phyloP scores from a whole-genome alignment of 1,284 basidiomycete genomes.

The Boletus sp. region DNA sequence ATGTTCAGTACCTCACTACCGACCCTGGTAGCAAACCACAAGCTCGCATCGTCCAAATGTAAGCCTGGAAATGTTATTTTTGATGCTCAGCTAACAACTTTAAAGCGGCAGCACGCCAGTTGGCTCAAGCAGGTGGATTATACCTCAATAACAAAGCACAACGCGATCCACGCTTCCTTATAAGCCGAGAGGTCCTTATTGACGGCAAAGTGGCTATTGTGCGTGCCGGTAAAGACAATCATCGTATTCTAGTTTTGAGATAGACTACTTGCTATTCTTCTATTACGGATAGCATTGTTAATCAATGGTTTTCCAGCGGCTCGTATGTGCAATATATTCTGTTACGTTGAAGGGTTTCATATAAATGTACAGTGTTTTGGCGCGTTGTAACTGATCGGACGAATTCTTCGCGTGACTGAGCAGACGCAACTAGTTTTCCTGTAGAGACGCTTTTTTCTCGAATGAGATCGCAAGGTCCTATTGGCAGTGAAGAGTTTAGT shows the following conservation, averaged over 20 bases:
- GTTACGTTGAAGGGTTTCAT: slow-evolving; percentile 7
- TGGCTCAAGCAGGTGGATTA: slow-evolving; percentile 39
- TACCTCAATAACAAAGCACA: slow-evolving; percentile 50
- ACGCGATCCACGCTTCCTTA: slow-evolving; percentile 39
- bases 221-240: slow-evolving; percentile 72
- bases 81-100: slow-evolving; percentile 9
- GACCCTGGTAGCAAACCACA: slow-evolving; percentile 28
- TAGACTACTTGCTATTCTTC: slow-evolving; percentile 5
- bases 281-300: neutral
- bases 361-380: neutral
- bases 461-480: slow-evolving; percentile 27
- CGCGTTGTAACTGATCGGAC: neutral
- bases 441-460: neutral
- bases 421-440: neutral
- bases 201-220: slow-evolving; percentile 64
- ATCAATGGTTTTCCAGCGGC: neutral
- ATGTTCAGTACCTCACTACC: slow-evolving; percentile 28
- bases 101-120: slow-evolving; percentile 32
- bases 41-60: slow-evolving; percentile 32
- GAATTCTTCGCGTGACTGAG: neutral
- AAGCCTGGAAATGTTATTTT: slow-evolving; percentile 1
- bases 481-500: slow-evolving; percentile 6
- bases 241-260: slow-evolving; percentile 53
- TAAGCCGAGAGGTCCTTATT: slow-evolving; percentile 54
- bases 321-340: neutral